A percentile compares a stretch with the other conserved stretches of the same genome.
These are phyloP conservation scores for Asterochloris erici DNA, from an alignment of 139 green algal genomes.

Conservation along the genomic window DNA sequence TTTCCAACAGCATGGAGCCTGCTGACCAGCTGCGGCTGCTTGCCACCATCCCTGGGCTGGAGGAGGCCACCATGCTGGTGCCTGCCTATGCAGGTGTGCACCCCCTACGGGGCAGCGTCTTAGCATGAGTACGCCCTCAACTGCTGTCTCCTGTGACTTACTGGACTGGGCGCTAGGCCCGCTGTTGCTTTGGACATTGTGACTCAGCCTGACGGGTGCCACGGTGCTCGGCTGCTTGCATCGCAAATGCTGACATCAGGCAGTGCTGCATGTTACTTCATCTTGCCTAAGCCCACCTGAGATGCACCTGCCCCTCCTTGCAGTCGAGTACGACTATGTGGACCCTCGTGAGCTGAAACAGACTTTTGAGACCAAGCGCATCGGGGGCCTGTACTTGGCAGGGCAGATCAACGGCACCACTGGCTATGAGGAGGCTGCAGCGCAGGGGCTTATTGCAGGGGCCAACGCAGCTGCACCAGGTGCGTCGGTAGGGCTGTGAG, in stretches of 20 bases:
- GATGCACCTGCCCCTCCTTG: constrained; percentile 46
- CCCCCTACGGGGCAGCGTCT: too few species aligned
- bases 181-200: too few species aligned
- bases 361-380: constrained; percentile 41
- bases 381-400: constrained; percentile 53
- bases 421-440: constrained; percentile 62
- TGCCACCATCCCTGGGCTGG: constrained; percentile 33
- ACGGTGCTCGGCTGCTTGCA: too few species aligned
- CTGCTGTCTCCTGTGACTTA: too few species aligned
- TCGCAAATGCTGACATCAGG: too few species aligned
- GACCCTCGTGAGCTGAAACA: constrained; percentile 49
- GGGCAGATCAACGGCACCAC: constrained; percentile 68
- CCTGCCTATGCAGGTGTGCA: constrained; percentile 13
- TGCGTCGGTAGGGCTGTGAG: not conserved
- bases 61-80: constrained; percentile 9
- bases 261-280: not conserved
- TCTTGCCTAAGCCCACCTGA: not conserved
- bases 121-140: too few species aligned
- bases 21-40: constrained; percentile 46
- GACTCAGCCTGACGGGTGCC: too few species aligned
- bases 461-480: constrained; percentile 48
- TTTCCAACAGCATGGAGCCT: constrained; percentile 50
- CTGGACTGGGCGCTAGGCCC: too few species aligned
- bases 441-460: constrained; percentile 54
- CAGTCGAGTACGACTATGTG: constrained; percentile 66